Base-by-base conservation (phyloP, 1,284 basidiomycete genomes). In the Ceratobasidium sp. region DNA sequence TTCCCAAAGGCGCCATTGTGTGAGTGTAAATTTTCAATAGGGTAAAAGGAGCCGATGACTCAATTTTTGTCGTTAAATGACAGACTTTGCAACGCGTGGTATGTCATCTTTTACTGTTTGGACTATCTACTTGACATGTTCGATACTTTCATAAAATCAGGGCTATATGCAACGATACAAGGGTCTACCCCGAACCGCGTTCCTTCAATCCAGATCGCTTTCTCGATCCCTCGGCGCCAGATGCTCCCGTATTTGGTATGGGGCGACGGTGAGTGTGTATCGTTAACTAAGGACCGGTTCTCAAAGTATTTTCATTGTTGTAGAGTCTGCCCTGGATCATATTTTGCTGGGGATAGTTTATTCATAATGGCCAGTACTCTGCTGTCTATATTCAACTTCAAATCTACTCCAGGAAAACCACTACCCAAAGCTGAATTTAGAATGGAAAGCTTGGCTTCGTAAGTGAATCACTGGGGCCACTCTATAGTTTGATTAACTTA, bases 321-420 rank as follows among this genome's bases (percentile, higher is more conserved):
- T 26, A 62, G 75, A 10, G 52, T 65, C 18, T 79, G 78, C 34
- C 76, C 76, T 16, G 78, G 78, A 1, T 36, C 73, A 10, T 71
- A 78, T 39, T 69, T 79, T 36, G 78, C 78, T 21, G 74, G 76
- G 57, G 75, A 75, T 26, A 75, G 72, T 2, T 41, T 78, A 2
- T 64, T 67, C n/a, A 75, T 78, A 58, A 76, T 74, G 32, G 26
- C 72, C 0, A 74, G 76, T 0, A 70, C 61, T 28, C 71, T 78
- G 39, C 71, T 76, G 2, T 76, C 75, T 76, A 73, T 73, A n/a
- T 77, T 78, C 61, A 61, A 60, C 30, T 55, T 74, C 34, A 34
- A 30, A 18, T 41, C 59, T 3, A 39, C 41, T 14, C 36, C 36
- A 14, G 36, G 36, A 6, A 39, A 39, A 39, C 36, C 36, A 39